These are phyloP conservation scores for Termitomyces sp. DNA, from an alignment of 768 basidiomycete species.

Conservation along the genomic window DNA sequence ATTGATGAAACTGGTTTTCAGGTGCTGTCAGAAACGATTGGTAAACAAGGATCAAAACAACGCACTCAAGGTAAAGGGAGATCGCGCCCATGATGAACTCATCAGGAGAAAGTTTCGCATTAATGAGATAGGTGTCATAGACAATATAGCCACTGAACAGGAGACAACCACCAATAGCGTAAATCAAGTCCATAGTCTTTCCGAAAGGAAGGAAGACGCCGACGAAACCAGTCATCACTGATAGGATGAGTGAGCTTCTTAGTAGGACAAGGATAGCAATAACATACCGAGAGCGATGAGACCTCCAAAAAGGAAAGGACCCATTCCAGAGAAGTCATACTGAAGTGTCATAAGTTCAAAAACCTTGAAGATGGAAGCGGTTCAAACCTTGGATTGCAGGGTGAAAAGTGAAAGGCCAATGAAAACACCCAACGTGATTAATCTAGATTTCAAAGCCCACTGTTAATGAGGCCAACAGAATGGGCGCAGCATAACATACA, in stretches of 20 bases:
- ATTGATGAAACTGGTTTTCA: constrained; percentile 66
- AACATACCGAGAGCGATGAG: constrained; percentile 71
- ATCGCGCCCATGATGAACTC: constrained; percentile 91
- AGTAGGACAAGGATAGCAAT: neutral
- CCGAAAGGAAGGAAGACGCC: constrained; percentile 85
- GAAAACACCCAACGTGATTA: constrained; percentile 92
- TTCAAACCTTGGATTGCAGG: constrained; percentile 79
- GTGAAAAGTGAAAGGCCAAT: constrained; percentile 92
- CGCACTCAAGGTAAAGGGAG: constrained; percentile 90
- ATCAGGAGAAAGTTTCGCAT: constrained; percentile 83
- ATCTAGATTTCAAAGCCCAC: constrained; percentile 27
- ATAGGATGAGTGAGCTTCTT: neutral
- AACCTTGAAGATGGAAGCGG: neutral
- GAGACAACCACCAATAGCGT: constrained; percentile 71
- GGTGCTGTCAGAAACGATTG: constrained; percentile 11
- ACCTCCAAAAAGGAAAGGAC: constrained; percentile 84
- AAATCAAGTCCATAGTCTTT: constrained; percentile 75
- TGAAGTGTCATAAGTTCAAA: constrained; percentile 20
- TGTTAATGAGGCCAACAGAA: constrained; percentile 4
- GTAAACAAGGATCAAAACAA: constrained; percentile 15
- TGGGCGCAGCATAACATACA: constrained; percentile 43
- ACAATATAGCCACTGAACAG: constrained; percentile 89
- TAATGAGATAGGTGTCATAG: constrained; percentile 89
- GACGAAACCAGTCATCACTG: constrained; percentile 79
- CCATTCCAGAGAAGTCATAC: constrained; percentile 95